These are phyloP conservation scores for Lactuca sativa DNA, from an alignment of 129 eudicot genomes.

Conservation along the genomic window DNA sequence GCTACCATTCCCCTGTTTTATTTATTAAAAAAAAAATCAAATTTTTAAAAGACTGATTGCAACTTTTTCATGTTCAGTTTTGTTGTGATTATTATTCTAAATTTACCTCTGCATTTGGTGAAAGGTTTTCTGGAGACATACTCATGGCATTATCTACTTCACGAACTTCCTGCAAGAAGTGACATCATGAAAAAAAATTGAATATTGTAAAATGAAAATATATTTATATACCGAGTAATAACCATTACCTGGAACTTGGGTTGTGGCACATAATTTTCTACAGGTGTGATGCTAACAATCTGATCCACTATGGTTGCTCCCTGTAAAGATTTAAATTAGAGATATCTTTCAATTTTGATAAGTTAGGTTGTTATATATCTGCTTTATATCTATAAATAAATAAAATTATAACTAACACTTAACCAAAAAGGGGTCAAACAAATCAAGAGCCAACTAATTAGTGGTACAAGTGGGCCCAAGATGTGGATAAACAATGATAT, in stretches of 20 bases:
- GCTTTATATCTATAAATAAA: not conserved
- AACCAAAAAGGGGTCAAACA: conserved; percentile 11
- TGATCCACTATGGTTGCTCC: conserved; percentile 98
- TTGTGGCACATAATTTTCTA: conserved; percentile 70
- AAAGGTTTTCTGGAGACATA: conserved; percentile 41
- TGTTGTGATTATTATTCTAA: too few species aligned
- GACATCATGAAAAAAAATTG: conserved; percentile 19
- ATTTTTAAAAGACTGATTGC: too few species aligned
- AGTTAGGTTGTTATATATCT: conserved; percentile 4
- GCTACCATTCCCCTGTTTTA: conserved; percentile 48
- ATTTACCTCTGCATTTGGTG: conserved; percentile 57
- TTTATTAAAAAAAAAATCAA: too few species aligned
- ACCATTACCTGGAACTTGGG: conserved; percentile 55
- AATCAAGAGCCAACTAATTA: conserved; percentile 17
- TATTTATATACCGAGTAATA: not conserved
- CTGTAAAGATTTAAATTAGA: conserved; percentile 44
- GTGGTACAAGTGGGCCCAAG: conserved; percentile 18
- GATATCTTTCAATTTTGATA: not conserved
- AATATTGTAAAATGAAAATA: conserved; percentile 6
- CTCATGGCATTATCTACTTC: conserved; percentile 54
- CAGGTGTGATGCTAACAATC: conserved; percentile 71
- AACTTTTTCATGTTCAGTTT: too few species aligned
- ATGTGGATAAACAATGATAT: conserved; percentile 25
- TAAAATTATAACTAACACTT: not conserved
- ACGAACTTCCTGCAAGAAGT: conserved; percentile 50